Evolutionary conservation across 1,284 basidiomycete genomes (phyloP), one percentile per base, ranked within the genome.

Genomic region (Boletellus deceptivus): DNA sequence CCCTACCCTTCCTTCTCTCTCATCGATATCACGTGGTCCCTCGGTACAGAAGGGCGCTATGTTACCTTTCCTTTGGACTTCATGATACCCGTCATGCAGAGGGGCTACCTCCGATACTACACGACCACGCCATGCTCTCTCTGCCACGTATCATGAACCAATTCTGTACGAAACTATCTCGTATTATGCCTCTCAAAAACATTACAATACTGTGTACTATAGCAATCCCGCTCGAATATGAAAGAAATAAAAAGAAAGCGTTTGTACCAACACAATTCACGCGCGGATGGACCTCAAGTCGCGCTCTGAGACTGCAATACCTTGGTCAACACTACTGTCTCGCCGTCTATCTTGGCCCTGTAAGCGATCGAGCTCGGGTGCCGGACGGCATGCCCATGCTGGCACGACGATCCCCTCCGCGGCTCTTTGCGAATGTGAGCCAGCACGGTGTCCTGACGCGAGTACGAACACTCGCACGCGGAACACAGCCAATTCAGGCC

Each of bases 241-340:
- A 50, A 55, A 38, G 24, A 43, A 53, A 40, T 20, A 14, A 40
- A 49, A 60, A 25, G 31, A 38, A 49, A 41, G 14, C 2, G 20
- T 20, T 20, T 20, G 20, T 20, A 20, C 20, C 20, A 20, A n/a
- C n/a, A n/a, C n/a, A n/a, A n/a, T n/a, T n/a, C n/a, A n/a, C n/a
- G n/a, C n/a, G n/a, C n/a, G n/a, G n/a, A n/a, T n/a, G n/a, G n/a
- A n/a, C 25, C 14, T 33, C n/a, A n/a, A 25, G 13, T 10, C 10
- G 16, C 25, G 24, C 44, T 29, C 40, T 61, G 54, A 3, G 49
- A 27, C 31, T 48, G 43, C 16, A 55, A 11, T 24, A 64, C 34
- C 43, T 64, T 64, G 10, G 47, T 62, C 43, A 64, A 54, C 2
- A 61, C 55, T 3, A 64, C 53, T 1, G 53, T 52, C n/a, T 35